Conservation (phyloP, 129 eudicot species). For the Pittosporum tobira region DNA sequence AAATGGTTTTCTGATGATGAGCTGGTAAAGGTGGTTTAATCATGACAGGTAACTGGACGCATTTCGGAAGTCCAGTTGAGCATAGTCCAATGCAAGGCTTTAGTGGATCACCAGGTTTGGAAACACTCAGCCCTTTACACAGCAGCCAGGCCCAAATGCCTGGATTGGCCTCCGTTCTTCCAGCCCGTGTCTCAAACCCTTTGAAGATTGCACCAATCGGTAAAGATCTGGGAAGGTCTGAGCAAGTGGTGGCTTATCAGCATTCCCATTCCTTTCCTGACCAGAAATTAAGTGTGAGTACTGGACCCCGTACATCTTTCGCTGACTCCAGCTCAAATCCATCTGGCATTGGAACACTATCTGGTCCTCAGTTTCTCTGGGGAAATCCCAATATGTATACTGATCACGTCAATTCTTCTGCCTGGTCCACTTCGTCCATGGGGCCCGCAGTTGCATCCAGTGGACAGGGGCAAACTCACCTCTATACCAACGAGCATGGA, state of each 20-base stretch:
- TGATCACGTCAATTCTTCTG: constrained; percentile 41
- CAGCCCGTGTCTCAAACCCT: constrained; percentile 46
- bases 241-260: constrained; percentile 36
- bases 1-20: background rate
- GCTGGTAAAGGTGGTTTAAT: constrained; percentile 2
- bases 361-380: constrained; percentile 95
- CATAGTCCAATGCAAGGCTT: constrained; percentile 48
- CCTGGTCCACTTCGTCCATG: constrained; percentile 54
- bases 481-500: constrained; percentile 41
- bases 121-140: constrained; percentile 55
- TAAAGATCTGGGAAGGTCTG: constrained; percentile 40
- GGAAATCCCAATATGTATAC: constrained; percentile 67
- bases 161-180: constrained; percentile 78
- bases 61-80: constrained; percentile 68
- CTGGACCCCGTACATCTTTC: constrained; percentile 46
- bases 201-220: constrained; percentile 78
- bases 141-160: constrained; percentile 32
- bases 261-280: constrained; percentile 44
- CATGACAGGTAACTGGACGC: constrained; percentile 64
- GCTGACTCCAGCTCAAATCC: constrained; percentile 40
- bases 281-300: constrained; percentile 30
- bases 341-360: constrained; percentile 62
- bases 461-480: constrained; percentile 37
- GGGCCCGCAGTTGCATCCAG: constrained; percentile 31
- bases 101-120: constrained; percentile 54